Conservation (phyloP, 1,284 basidiomycete species). For the Lentinus polychrous region DNA sequence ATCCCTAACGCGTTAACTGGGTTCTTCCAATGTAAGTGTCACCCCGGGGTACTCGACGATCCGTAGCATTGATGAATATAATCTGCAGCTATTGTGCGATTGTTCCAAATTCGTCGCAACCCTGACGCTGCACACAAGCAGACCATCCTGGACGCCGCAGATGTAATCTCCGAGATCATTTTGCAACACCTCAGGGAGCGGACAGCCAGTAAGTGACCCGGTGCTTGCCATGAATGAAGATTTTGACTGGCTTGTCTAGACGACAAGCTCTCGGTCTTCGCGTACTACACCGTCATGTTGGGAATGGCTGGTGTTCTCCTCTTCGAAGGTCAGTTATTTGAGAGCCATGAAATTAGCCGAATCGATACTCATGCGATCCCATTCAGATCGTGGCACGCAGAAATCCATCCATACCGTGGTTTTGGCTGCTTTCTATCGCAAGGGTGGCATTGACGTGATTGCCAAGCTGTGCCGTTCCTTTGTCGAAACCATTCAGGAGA, state of each 20-base stretch:
- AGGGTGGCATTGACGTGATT: constrained; percentile 70
- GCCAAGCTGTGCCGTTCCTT: constrained; percentile 56
- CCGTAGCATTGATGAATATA: neutral
- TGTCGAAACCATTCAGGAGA: constrained; percentile 47
- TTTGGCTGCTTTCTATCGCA: constrained; percentile 66
- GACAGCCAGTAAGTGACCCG: constrained; percentile 41
- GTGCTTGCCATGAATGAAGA: neutral
- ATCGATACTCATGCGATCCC: constrained; percentile 1
- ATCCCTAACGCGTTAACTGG: constrained; percentile 76
- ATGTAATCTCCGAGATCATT: constrained; percentile 68
- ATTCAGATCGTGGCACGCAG: constrained; percentile 63
- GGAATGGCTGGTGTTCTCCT: constrained; percentile 69
- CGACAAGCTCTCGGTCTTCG: constrained; percentile 47
- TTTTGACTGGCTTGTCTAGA: constrained; percentile 27
- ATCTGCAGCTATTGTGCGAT: constrained; percentile 71
- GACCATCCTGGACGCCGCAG: constrained; percentile 68
- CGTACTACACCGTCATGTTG: constrained; percentile 75
- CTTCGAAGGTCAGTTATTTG: constrained; percentile 70
- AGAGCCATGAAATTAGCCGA: neutral
- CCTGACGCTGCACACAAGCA: constrained; percentile 75
- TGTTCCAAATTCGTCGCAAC: constrained; percentile 79
- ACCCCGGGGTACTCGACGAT: neutral
- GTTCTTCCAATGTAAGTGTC: constrained; percentile 83
- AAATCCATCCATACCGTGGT: constrained; percentile 74
- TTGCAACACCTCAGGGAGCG: constrained; percentile 63